These are phyloP conservation scores for Epichloe uncinata DNA, from an alignment of 2,329 filamentous ascomycete genomes.

Conservation along the genomic window DNA sequence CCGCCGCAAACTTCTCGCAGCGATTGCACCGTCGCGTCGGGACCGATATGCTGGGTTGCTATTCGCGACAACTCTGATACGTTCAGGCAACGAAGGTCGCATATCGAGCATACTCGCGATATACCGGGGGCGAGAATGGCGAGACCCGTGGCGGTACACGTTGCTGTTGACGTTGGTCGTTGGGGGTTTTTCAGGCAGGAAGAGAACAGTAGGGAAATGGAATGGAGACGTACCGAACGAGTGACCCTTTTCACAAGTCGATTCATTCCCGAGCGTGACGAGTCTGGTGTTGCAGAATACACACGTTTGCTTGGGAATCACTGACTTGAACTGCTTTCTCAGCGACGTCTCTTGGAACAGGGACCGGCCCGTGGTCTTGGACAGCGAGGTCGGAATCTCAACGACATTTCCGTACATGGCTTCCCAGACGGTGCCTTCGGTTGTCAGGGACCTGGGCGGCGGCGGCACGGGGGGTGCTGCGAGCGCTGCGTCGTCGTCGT, in stretches of 20 bases:
- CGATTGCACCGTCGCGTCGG: constrained; percentile 14
- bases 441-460: constrained; percentile 30
- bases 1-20: constrained; percentile 24
- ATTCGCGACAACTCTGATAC: constrained; percentile 26
- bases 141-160: constrained; percentile 39
- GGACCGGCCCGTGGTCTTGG: constrained; percentile 8
- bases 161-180: too few species aligned
- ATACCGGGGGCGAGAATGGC: constrained; percentile 40
- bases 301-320: constrained; percentile 27
- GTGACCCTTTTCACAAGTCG: constrained; percentile 26
- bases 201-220: background rate
- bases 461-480: background rate
- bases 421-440: constrained; percentile 42
- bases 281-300: constrained; percentile 31
- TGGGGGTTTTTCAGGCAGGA: too few species aligned
- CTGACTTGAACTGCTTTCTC: constrained; percentile 24
- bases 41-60: constrained; percentile 17
- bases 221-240: constrained; percentile 23
- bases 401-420: constrained; percentile 44
- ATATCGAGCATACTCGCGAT: constrained; percentile 42
- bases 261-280: constrained; percentile 18
- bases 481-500: constrained; percentile 1
- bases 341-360: constrained; percentile 14
- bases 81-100: constrained; percentile 36
- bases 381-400: constrained; percentile 28